phyloP scores from a whole-genome alignment of 2,329 filamentous ascomycete genomes.

The Xylaria multiplex region DNA sequence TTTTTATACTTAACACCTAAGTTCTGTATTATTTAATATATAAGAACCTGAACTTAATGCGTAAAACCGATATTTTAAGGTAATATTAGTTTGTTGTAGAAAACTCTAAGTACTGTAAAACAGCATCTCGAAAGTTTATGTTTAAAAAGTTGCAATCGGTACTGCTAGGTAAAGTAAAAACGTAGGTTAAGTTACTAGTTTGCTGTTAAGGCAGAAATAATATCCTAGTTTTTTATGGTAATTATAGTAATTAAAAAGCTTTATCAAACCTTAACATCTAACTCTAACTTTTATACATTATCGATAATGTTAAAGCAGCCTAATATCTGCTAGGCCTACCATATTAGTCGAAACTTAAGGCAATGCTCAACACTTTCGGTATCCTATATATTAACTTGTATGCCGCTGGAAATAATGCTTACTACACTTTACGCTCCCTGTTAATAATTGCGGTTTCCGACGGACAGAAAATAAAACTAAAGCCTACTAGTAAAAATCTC shows the following conservation, averaged over 20 bases:
- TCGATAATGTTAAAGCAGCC: slow-evolving; percentile 11
- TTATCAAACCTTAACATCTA: neutral
- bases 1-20: slow-evolving; percentile 33
- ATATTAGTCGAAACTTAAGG: slow-evolving; percentile 29
- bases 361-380: slow-evolving; percentile 31
- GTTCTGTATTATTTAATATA: slow-evolving; percentile 13
- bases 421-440: slow-evolving; percentile 29
- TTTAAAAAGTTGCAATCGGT: slow-evolving; percentile 9
- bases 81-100: no score
- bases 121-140: no score
- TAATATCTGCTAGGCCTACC: slow-evolving; percentile 20
- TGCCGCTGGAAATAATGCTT: slow-evolving; percentile 27
- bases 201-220: slow-evolving; percentile 3
- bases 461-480: slow-evolving; percentile 10
- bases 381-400: slow-evolving; percentile 32
- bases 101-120: no score
- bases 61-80: no score
- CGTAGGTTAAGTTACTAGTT: slow-evolving; percentile 22
- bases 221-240: slow-evolving; percentile 1
- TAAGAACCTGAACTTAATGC: slow-evolving; percentile 1
- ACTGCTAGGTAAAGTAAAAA: slow-evolving; percentile 23
- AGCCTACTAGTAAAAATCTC: slow-evolving; percentile 14
- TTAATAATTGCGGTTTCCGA: slow-evolving; percentile 29
- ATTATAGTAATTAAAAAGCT: slow-evolving; percentile 1
- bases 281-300: neutral